Base-by-base conservation (phyloP, 176 grass and related monocot species). In the Bolboschoenus planiculmis region DNA sequence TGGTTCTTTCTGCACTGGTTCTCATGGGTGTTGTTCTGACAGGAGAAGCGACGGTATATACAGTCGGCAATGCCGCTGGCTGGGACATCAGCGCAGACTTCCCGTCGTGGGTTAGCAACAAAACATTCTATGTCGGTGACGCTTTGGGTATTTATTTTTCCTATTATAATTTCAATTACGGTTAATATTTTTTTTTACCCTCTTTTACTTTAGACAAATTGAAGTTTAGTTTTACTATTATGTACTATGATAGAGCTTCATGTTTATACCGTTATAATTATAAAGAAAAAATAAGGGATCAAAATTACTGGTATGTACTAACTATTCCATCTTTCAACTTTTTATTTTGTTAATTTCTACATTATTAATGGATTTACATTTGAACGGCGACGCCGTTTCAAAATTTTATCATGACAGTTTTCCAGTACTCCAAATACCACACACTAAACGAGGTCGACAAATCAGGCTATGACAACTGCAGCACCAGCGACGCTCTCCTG, bases 31-130 rank as follows among this genome's bases (percentile, higher is more conserved):
- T 84, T 23, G 10, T 31, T 18, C 56, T 14, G 36, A 40, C 26
- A 33, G 67, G 84, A 61, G 73, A 76, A 2, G 92, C 85, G 27
- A 85, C 73, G 11, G 53, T 81, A 29, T 92, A 89, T 86, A 91
- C 30, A 23, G 92, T 97, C 65, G 95, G 95, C 10, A 23, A 86
- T 68, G 88, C 88, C 70, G 90, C 95, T 1, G 95, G 92, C 20
- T 97, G 95, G 92, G 95, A 97, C 56, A 61, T 85, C 83, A 97
- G 95, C 65, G 87, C 92, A 0, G 92, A 97, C 85, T 60, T 97
- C 51, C 62, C 78, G 7, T 88, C 92, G 2, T 97, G 95, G 95
- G 24, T 83, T 34, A 44, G 10, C 36, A 87, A 86, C 81, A 92
- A 92, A 37, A 82, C 82, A 10, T 94, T 97, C 90, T 44, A 90